Conservation (phyloP, 2,329 filamentous ascomycete species). For the Triangularia verruculosa region DNA sequence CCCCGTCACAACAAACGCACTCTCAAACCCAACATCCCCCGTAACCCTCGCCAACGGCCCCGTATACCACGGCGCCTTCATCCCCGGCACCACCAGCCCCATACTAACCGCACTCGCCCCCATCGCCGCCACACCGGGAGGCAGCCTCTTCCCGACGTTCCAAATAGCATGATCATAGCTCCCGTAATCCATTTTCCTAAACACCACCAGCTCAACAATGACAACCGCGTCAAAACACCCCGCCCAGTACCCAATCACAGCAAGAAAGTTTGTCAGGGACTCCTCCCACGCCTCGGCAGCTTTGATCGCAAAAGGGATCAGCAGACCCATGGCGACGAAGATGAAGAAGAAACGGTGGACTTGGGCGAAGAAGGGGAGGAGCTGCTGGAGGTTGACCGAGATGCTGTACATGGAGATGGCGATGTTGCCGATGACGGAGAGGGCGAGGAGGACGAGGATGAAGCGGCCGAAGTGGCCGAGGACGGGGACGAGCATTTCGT, state of each 20-base stretch:
- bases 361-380: conserved; percentile 53
- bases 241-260: conserved; percentile 58
- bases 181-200: conserved; percentile 43
- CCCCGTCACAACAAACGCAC: conserved; percentile 53
- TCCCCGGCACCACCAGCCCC: conserved; percentile 55
- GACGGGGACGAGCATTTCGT: conserved; percentile 45
- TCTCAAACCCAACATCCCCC: conserved; percentile 65
- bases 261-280: conserved; percentile 55
- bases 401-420: conserved; percentile 39
- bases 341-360: conserved; percentile 58
- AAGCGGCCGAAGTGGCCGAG: conserved; percentile 47
- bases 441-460: conserved; percentile 44
- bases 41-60: conserved; percentile 58
- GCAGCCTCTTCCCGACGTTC: conserved; percentile 45
- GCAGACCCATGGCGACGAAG: conserved; percentile 54
- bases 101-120: conserved; percentile 45
- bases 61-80: conserved; percentile 59
- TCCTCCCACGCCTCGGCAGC: conserved; percentile 56
- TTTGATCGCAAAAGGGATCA: conserved; percentile 56
- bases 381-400: conserved; percentile 48
- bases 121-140: conserved; percentile 47
- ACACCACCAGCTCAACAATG: conserved; percentile 46
- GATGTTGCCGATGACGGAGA: conserved; percentile 45
- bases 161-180: conserved; percentile 47
- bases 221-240: conserved; percentile 53